Conservation (phyloP, 352 stramenopile species). For the Peronospora farinosa region DNA sequence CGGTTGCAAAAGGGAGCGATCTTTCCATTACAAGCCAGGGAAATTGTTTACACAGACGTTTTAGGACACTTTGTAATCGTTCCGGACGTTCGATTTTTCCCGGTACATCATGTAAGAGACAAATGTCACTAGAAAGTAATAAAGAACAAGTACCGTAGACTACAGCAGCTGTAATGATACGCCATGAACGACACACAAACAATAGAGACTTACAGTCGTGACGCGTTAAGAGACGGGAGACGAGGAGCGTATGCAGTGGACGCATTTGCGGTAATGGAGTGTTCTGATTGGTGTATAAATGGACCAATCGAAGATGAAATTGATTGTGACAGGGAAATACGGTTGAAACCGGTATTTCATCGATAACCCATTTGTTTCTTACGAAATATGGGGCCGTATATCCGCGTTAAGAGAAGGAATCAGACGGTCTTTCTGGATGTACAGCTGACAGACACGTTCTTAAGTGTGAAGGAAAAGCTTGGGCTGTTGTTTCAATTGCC, state of each 20-base stretch:
- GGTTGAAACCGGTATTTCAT: too few relatives aligned
- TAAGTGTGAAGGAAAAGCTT: slow-evolving; percentile 78
- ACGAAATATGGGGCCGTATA: slow-evolving; percentile 47
- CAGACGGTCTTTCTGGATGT: slow-evolving; percentile 86
- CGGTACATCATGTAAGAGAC: slow-evolving; percentile 39
- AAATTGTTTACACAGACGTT: slow-evolving; percentile 27
- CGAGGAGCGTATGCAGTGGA: slow-evolving; percentile 14
- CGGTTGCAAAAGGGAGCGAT: slow-evolving; percentile 29
- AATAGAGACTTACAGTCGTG: slow-evolving; percentile 15
- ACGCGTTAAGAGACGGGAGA: slow-evolving; percentile 16
- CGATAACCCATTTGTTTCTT: too few relatives aligned
- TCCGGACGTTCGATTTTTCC: slow-evolving; percentile 44
- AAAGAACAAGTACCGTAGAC: slow-evolving; percentile 28
- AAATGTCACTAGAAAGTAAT: slow-evolving; percentile 49
- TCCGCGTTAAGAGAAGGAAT: slow-evolving; percentile 84
- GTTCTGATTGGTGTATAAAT: not conserved
- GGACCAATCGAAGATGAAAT: too few relatives aligned
- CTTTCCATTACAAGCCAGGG: slow-evolving; percentile 26
- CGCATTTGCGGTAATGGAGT: slow-evolving; percentile 10
- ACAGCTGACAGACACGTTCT: slow-evolving; percentile 70
- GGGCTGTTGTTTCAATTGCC: slow-evolving; percentile 55
- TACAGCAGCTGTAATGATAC: slow-evolving; percentile 15
- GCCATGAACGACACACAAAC: slow-evolving; percentile 33
- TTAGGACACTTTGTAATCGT: slow-evolving; percentile 41
- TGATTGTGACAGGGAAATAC: too few relatives aligned